These are phyloP conservation scores for Neopestalotiopsis sp. DNA, from an alignment of 2,329 filamentous ascomycete genomes.

Conservation along the genomic window DNA sequence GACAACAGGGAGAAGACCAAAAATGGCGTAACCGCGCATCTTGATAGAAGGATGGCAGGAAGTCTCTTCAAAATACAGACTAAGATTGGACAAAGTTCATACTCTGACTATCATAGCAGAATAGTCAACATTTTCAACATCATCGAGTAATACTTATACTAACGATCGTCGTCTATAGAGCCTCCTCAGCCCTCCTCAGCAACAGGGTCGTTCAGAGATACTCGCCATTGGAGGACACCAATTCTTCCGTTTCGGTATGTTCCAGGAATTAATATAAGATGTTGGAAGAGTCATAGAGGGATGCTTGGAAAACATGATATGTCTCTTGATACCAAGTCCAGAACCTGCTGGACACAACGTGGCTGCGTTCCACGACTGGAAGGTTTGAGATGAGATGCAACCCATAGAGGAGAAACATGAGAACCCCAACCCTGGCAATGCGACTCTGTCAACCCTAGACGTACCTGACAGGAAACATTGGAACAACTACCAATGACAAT, in stretches of 20 bases:
- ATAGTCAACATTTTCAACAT: background rate
- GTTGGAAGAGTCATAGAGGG: background rate
- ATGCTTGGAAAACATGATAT: background rate
- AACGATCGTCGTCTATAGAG: background rate
- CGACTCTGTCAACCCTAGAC: background rate
- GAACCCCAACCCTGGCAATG: background rate
- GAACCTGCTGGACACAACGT: background rate
- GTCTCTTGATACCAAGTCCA: background rate
- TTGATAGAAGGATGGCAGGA: background rate
- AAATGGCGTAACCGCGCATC: constrained; percentile 3
- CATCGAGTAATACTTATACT: background rate
- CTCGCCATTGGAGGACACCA: constrained; percentile 7
- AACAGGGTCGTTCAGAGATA: background rate
- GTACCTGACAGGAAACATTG: background rate
- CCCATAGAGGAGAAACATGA: background rate
- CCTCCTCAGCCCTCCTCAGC: background rate
- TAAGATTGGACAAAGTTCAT: background rate
- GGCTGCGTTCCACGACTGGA: background rate
- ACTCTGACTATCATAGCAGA: too few relatives aligned
- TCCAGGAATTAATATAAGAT: background rate
- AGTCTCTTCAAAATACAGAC: background rate
- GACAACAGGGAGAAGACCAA: constrained; percentile 8
- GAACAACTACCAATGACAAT: background rate
- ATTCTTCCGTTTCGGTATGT: background rate
- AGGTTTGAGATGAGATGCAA: background rate